A percentile compares a stretch with the other conserved stretches of the same genome.
Conservation (phyloP, 2,329 filamentous ascomycete species). For the Gnomoniopsis smithogilvyi region DNA sequence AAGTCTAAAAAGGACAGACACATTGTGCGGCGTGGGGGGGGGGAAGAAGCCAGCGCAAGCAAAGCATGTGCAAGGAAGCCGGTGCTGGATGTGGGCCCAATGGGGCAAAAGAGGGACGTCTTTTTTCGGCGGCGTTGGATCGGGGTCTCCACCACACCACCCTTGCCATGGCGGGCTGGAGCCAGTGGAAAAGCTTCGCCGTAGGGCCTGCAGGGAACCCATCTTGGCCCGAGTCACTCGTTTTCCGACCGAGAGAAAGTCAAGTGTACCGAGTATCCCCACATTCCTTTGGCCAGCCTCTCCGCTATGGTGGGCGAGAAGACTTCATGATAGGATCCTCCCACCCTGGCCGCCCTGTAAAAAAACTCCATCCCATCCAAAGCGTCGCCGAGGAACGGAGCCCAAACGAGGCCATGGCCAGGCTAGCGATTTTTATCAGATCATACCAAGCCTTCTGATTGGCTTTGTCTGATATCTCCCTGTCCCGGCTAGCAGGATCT, state of each 20-base stretch:
- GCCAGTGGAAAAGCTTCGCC: too few species aligned
- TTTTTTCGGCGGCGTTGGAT: too few species aligned
- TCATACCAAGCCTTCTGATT: not conserved
- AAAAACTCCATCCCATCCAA: too few species aligned
- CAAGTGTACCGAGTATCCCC: not conserved
- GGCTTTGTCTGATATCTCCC: not conserved
- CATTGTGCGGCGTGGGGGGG: too few species aligned
- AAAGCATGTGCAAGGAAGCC: too few species aligned
- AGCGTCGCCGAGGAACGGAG: not conserved
- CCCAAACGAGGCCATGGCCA: not conserved
- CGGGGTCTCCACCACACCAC: too few species aligned
- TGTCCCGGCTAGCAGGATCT: slow-evolving; percentile 1
- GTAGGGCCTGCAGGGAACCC: too few species aligned
- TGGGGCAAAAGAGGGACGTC: not conserved
- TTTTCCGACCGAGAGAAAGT: too few species aligned
- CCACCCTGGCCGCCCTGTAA: too few species aligned
- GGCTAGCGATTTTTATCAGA: not conserved
- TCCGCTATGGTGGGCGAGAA: not conserved
- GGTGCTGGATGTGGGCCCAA: too few species aligned
- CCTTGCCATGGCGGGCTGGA: too few species aligned
- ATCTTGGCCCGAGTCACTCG: too few species aligned
- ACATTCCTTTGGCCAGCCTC: not conserved
- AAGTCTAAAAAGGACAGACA: not conserved
- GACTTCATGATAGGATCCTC: not conserved
- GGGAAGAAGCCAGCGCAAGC: not conserved